Evolutionary conservation across 345 rosid genomes (phyloP).

Genomic region (Zanthoxylum bungeanum): DNA sequence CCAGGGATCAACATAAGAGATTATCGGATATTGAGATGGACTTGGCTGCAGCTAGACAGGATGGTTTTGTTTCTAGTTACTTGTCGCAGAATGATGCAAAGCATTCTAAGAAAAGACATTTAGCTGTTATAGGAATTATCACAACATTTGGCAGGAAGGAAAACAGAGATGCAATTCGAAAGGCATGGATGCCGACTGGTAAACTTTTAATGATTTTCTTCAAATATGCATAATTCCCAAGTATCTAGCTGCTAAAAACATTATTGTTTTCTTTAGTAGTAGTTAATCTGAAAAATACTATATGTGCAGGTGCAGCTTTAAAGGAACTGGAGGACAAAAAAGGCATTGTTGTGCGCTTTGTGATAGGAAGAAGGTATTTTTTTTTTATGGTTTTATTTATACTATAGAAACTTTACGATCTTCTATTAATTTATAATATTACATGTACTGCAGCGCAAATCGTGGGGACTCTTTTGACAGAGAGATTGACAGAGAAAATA

Average conservation of each 20-base stretch:
- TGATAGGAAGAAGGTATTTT: slow-evolving; percentile 54
- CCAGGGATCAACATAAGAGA: slow-evolving; percentile 45
- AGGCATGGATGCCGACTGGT: slow-evolving; percentile 57
- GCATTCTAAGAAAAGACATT: slow-evolving; percentile 33
- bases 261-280: not conserved
- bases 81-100: slow-evolving; percentile 3
- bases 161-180: slow-evolving; percentile 53
- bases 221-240: not conserved
- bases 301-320: slow-evolving; percentile 42
- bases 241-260: not conserved
- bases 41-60: slow-evolving; percentile 34
- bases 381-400: not conserved
- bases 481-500: slow-evolving; percentile 39
- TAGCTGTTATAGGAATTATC: slow-evolving; percentile 43
- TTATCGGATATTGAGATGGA: slow-evolving; percentile 43
- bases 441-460: slow-evolving; percentile 33
- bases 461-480: slow-evolving; percentile 42
- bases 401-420: not conserved
- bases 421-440: slow-evolving; percentile 13
- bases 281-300: slow-evolving; percentile 18
- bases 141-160: slow-evolving; percentile 51
- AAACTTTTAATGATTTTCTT: not conserved
- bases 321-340: slow-evolving; percentile 57
- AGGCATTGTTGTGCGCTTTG: slow-evolving; percentile 60
- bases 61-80: slow-evolving; percentile 40